Percentiles rank a stretch among this genome's conserved stretches.
phyloP scores from a whole-genome alignment of 139 green algal genomes.

The Chlorella sp. region DNA sequence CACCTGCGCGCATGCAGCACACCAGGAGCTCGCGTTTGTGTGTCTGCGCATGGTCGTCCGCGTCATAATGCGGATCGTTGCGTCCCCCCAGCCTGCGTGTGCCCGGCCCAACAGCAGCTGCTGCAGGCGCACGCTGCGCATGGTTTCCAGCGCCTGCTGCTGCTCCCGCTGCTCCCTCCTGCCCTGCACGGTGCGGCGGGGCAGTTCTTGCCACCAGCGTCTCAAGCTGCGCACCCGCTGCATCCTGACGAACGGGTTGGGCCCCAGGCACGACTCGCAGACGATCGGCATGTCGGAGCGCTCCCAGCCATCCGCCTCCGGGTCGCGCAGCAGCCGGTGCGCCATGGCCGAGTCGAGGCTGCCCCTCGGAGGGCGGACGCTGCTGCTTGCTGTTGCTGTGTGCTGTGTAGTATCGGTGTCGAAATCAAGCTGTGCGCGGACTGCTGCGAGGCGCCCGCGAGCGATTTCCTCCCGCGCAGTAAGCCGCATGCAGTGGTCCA shows the following conservation, averaged over 20 bases:
- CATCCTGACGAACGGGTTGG: conserved; percentile 98
- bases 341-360: conserved; percentile 41
- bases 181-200: too few species aligned
- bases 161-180: too few species aligned
- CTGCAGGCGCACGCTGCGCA: too few species aligned
- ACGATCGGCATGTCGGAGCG: conserved; percentile 94
- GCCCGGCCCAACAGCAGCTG: too few species aligned
- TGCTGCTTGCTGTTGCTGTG: not conserved
- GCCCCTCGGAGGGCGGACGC: not conserved
- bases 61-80: too few species aligned
- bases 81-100: too few species aligned
- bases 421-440: not conserved
- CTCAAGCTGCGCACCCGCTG: conserved; percentile 59
- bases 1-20: conserved; percentile 47
- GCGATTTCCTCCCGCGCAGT: not conserved
- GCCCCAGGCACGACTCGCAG: conserved; percentile 93
- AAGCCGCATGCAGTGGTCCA: not conserved
- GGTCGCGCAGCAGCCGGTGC: conserved; percentile 66
- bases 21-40: too few species aligned
- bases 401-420: not conserved
- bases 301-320: conserved; percentile 88
- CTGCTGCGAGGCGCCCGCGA: too few species aligned
- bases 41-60: too few species aligned
- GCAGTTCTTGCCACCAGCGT: not conserved
- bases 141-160: too few species aligned